Evolutionary conservation across 1,284 basidiomycete genomes (phyloP), one percentile per base, ranked within the genome.

Genomic region (Baeospora myosura): DNA sequence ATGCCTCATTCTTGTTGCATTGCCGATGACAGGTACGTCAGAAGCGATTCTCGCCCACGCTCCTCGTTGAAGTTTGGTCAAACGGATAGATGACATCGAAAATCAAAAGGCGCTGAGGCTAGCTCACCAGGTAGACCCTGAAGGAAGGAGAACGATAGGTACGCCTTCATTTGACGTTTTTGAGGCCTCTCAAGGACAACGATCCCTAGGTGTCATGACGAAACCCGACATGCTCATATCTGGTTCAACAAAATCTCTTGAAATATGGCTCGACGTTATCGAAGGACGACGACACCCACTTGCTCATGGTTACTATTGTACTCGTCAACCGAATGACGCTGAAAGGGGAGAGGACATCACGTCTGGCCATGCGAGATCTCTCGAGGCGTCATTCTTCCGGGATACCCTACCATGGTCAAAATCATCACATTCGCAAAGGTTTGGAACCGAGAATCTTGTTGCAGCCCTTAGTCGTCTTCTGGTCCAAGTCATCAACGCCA

Each of bases 201-300:
- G n/a, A 5, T 14, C 16, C 29, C 25, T 21, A 17, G 86, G 84
- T 42, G 85, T 89, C 12, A 66, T 89, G n/a, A 89, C 86, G 0
- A 89, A 88, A 54, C 81, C 85, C 0, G 87, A 89, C 53, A 74
- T 78, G 3, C 83, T 88, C 35, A 74, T 72, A 0, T 4, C 51
- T 0, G 83, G 81, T 0, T 79, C 12, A 8, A 85, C 22, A 78
- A 86, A 47, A 50, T 55, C 0, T 52, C 50, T 1, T 88, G 85
- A 17, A n/a, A 12, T 21, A 26, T 65, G 65, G 65, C 40, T 64
- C 6, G 56, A 62, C 23, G 49, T 65, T 5, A 50, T 66, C 4
- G 58, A 64, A 48, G 64, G 62, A 5, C 49, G 55, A 1, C 47
- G 49, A 2, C 58, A 66, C 34, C 48, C 41, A 0, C 55, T 66